Conservation (phyloP, 2,329 filamentous ascomycete genomes). For the Dothistroma septosporum region DNA sequence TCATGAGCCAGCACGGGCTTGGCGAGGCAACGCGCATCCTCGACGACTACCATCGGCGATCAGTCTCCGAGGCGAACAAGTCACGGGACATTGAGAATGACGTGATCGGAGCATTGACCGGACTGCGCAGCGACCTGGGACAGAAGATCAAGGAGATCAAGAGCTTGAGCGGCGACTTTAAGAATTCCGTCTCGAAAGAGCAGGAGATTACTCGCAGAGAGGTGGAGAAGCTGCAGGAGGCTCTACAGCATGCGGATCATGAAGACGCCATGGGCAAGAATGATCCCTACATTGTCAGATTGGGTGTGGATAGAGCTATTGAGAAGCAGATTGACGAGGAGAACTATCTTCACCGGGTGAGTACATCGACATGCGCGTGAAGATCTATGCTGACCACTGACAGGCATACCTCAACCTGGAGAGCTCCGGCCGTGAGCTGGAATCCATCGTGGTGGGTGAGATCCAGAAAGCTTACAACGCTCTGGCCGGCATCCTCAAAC, state of each 20-base stretch:
- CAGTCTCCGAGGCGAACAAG: constrained; percentile 77
- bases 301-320: constrained; percentile 83
- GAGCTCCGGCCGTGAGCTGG: constrained; percentile 86
- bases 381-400: constrained; percentile 17
- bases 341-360: constrained; percentile 88
- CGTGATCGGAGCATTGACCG: constrained; percentile 81
- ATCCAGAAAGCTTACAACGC: constrained; percentile 98
- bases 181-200: constrained; percentile 93
- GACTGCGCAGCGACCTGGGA: constrained; percentile 78
- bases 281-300: constrained; percentile 82
- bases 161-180: constrained; percentile 87
- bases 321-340: constrained; percentile 94
- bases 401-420: constrained; percentile 93
- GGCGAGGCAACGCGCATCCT: constrained; percentile 80
- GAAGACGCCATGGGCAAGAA: constrained; percentile 77
- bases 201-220: constrained; percentile 78
- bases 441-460: constrained; percentile 93
- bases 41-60: constrained; percentile 75
- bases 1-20: constrained; percentile 77
- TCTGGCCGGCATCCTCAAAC: constrained; percentile 83
- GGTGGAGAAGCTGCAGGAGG: constrained; percentile 76
- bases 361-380: constrained; percentile 27
- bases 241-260: constrained; percentile 71
- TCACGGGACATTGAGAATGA: constrained; percentile 87
- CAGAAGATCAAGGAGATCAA: constrained; percentile 99